Conservation (phyloP, 2,329 filamentous ascomycete species). For the Aspergillus felis region DNA sequence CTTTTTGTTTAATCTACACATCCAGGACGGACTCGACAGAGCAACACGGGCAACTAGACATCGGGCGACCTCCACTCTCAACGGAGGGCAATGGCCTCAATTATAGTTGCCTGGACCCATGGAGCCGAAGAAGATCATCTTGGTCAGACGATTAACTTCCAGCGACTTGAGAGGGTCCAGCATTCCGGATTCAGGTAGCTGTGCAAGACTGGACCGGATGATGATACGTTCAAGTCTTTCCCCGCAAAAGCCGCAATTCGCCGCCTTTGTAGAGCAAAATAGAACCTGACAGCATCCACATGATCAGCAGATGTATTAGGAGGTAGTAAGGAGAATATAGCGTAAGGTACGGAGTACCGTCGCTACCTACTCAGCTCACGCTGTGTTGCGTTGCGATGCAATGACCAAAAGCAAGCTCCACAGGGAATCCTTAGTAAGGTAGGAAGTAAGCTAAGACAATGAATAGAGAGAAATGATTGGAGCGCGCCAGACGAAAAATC, state of each 20-base stretch:
- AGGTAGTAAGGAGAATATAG: not conserved
- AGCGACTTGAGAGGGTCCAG: conserved; percentile 9
- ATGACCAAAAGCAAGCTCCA: conserved; percentile 15
- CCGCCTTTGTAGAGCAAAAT: conserved; percentile 19
- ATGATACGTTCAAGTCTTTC: conserved; percentile 25
- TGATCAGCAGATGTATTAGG: conserved; percentile 14
- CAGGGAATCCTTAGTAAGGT: conserved; percentile 5
- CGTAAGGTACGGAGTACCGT: not conserved
- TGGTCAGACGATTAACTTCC: conserved; percentile 24
- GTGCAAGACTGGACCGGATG: conserved; percentile 1
- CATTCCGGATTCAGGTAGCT: conserved; percentile 16
- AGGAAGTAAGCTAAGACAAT: too few species aligned
- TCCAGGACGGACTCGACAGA: conserved; percentile 9
- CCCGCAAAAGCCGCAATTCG: conserved; percentile 28
- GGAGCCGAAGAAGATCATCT: conserved; percentile 17
- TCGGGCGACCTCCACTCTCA: conserved; percentile 11
- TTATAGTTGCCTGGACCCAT: conserved; percentile 16
- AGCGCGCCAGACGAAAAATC: not conserved
- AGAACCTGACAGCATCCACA: conserved; percentile 24
- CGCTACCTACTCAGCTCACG: not conserved
- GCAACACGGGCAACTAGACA: conserved; percentile 12
- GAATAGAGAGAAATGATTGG: not conserved
- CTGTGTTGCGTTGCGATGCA: not conserved
- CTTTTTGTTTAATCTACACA: conserved; percentile 10
- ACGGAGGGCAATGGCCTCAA: conserved; percentile 17